Base-by-base conservation (phyloP, 2,329 filamentous ascomycete genomes). In the Monosporascus sp. region DNA sequence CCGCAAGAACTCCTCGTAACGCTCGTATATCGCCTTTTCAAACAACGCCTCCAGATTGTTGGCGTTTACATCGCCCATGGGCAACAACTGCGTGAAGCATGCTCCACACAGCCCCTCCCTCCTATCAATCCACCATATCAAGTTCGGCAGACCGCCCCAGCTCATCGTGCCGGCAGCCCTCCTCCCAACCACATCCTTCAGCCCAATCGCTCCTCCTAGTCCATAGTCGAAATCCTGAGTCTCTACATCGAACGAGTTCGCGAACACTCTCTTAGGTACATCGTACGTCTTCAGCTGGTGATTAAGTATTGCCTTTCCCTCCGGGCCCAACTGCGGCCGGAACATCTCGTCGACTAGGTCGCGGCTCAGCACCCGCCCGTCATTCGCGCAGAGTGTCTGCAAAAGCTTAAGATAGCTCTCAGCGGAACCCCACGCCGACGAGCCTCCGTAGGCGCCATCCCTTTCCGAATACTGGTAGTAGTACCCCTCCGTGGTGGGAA, bases 51-150 rank as follows among this genome's bases (percentile, higher is more conserved):
- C 45, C 46, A 58, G 24, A 18, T 53, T 39, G 20, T 22, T 37
- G 2, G 48, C 39, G 22, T 50, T 48, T 8, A 31, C 47, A 11
- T 57, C 57, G n/a, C 53, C 53, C 22, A 39, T 20, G 20, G 52
- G 53, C 18, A 57, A 5, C 5, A 54, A 24, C 17, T 48, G 52
- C 3, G 50, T 54, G 47, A 59, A 55, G 14, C 52, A 37, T 4
- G 55, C 48, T 7, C 55, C 57, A 35, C 55, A 59, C 15, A 59
- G 47, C 7, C 55, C 57, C 5, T 47, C 25, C 17, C 47, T 47
- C 41, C 50, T 52, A 31, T 58, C 53, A 6, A 59, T 49, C 53
- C 51, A 57, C 57, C 55, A 59, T 27, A 55, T 59, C 43, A 57
- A 22, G 31, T 58, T 56, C 22, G 55, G 57, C 48, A 59, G 15